These are phyloP conservation scores for Salix viminalis DNA, from an alignment of 345 rosid species.

Conservation along the genomic window DNA sequence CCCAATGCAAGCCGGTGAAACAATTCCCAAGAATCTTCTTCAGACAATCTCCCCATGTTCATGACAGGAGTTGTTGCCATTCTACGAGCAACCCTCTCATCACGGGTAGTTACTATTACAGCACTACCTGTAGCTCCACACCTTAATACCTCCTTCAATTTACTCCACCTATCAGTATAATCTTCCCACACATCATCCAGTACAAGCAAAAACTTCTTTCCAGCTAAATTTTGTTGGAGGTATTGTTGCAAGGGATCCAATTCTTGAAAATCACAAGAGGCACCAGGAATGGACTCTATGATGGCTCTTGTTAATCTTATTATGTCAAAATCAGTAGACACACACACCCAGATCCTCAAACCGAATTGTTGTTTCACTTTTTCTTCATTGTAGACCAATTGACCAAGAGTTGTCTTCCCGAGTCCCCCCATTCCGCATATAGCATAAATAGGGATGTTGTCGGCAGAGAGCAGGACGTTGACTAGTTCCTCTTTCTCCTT, in stretches of 20 bases:
- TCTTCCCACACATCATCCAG: constrained; percentile 7
- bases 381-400: constrained; percentile 1
- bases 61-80: neutral
- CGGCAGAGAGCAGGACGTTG: neutral
- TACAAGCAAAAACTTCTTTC: constrained; percentile 5
- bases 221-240: neutral
- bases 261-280: neutral
- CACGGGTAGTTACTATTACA: neutral
- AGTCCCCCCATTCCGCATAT: neutral
- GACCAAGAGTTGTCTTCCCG: neutral
- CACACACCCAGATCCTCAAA: constrained; percentile 5
- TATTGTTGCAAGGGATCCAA: neutral
- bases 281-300: neutral
- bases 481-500: neutral
- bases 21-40: constrained; percentile 7
- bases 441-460: neutral
- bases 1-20: neutral
- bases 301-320: constrained; percentile 1
- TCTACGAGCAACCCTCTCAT: neutral
- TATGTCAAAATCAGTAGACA: neutral
- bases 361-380: neutral
- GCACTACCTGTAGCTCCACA: neutral
- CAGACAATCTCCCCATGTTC: neutral
- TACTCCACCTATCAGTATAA: neutral
- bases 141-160: neutral